phyloP scores from a whole-genome alignment of 495 filamentous ascomycete species.

The Aspergillus indologenus region DNA sequence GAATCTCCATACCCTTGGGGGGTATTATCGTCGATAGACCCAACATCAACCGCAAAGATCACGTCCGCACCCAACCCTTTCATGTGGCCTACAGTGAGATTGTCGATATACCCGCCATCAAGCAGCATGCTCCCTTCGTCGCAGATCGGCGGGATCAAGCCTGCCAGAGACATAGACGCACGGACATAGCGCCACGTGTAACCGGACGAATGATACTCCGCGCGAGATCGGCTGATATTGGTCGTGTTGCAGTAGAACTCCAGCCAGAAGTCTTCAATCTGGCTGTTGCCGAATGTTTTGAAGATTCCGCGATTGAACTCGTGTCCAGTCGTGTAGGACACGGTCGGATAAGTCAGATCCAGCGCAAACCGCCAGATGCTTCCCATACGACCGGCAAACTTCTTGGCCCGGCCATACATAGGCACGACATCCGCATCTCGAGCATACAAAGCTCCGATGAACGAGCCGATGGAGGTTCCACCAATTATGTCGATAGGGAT shows the following conservation, averaged over 20 bases:
- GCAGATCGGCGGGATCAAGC: slow-evolving; percentile 87
- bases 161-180: slow-evolving; percentile 93
- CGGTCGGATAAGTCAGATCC: slow-evolving; percentile 91
- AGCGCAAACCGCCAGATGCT: slow-evolving; percentile 97
- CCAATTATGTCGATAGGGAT: slow-evolving; percentile 96
- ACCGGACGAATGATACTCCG: slow-evolving; percentile 88
- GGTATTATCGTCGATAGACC: slow-evolving; percentile 81
- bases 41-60: slow-evolving; percentile 95
- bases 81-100: slow-evolving; percentile 96
- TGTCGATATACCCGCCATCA: slow-evolving; percentile 96
- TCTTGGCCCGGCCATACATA: slow-evolving; percentile 94
- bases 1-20: slow-evolving; percentile 91
- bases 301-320: slow-evolving; percentile 99
- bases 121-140: slow-evolving; percentile 95
- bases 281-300: slow-evolving; percentile 92
- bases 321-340: slow-evolving; percentile 94
- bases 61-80: slow-evolving; percentile 87
- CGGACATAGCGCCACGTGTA: slow-evolving; percentile 97
- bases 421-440: slow-evolving; percentile 95
- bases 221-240: slow-evolving; percentile 86
- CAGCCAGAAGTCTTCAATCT: slow-evolving; percentile 99
- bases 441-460: slow-evolving; percentile 93
- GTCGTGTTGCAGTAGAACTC: slow-evolving; percentile 99
- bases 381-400: slow-evolving; percentile 94
- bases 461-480: slow-evolving; percentile 96